phyloP scores from a whole-genome alignment of 73 alveolate genomes.

The Paramecium tetraurelia region DNA sequence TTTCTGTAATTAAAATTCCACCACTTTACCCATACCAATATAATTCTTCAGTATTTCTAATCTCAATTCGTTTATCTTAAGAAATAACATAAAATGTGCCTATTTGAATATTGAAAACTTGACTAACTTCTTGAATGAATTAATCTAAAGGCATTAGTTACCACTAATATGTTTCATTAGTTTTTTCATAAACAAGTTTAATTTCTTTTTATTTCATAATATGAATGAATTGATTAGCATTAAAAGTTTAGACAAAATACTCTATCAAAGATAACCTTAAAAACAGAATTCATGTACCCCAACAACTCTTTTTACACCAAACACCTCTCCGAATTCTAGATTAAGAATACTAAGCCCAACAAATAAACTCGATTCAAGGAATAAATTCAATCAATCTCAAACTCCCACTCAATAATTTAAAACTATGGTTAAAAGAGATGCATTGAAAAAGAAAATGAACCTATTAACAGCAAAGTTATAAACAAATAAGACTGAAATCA shows the following conservation, averaged over 20 bases:
- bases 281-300: conserved; percentile 3
- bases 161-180: neutral
- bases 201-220: neutral
- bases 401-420: neutral
- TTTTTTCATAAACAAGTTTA: neutral
- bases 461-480: neutral
- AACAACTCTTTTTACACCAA: neutral
- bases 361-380: neutral
- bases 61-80: neutral
- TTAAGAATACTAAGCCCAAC: neutral
- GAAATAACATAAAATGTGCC: neutral
- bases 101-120: neutral
- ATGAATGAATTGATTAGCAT: neutral
- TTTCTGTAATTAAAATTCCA: neutral
- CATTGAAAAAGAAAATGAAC: neutral
- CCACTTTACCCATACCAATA: neutral
- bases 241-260: neutral
- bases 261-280: neutral
- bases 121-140: neutral
- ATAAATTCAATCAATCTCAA: neutral
- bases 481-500: neutral
- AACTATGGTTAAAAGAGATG: neutral
- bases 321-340: neutral
- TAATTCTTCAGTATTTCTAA: conserved; percentile 16
- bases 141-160: neutral